Percentiles rank a stretch among this genome's conserved stretches.
Evolutionary conservation across 768 basidiomycete genomes (phyloP).

Genomic region (Butyriboletus loyo): DNA sequence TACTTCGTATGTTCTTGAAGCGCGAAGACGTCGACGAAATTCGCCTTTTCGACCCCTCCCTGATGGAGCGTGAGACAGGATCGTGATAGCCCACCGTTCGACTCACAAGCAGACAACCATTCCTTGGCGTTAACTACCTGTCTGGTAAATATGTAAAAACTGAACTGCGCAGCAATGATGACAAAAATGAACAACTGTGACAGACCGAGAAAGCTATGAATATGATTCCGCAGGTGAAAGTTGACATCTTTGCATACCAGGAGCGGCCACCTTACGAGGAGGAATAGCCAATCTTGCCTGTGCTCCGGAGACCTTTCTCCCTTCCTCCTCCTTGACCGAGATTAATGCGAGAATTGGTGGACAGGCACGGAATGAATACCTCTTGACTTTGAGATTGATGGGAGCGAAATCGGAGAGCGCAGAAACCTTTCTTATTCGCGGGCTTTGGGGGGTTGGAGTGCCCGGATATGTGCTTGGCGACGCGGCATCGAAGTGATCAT

Average conservation of each 20-base stretch:
- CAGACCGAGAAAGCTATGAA: constrained; percentile 5
- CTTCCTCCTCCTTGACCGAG: constrained; percentile 35
- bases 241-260: constrained; percentile 47
- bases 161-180: constrained; percentile 82
- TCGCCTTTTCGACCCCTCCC: constrained; percentile 85
- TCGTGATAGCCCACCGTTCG: neutral
- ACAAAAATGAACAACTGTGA: constrained; percentile 76
- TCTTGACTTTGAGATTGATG: constrained; percentile 78
- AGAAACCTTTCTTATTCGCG: constrained; percentile 73
- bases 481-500: constrained; percentile 17
- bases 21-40: constrained; percentile 71
- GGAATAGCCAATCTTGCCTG: constrained; percentile 70
- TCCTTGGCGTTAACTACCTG: constrained; percentile 95
- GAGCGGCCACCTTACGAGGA: constrained; percentile 84
- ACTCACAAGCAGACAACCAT: constrained; percentile 82
- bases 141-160: constrained; percentile 80
- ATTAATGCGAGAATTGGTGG: neutral
- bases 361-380: constrained; percentile 37
- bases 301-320: constrained; percentile 35
- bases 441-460: constrained; percentile 28
- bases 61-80: constrained; percentile 27
- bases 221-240: neutral
- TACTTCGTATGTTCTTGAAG: constrained; percentile 71
- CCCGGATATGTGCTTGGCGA: constrained; percentile 25
- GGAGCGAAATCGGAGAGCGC: constrained; percentile 89